phyloP scores from a whole-genome alignment of 2,329 filamentous ascomycete genomes.

The Aspergillus niger region DNA sequence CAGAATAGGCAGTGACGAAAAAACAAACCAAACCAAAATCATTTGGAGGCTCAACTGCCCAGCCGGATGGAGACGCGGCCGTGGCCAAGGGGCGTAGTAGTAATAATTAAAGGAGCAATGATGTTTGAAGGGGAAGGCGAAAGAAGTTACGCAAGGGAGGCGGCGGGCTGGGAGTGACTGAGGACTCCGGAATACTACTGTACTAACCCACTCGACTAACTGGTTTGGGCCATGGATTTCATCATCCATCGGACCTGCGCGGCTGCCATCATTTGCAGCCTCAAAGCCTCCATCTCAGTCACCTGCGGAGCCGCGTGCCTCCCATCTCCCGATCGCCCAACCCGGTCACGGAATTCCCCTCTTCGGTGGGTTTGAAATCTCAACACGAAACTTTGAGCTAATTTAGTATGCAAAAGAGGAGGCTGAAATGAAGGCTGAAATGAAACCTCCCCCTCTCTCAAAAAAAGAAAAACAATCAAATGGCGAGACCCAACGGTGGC shows the following conservation, averaged over 20 bases:
- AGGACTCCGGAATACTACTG: too few relatives aligned
- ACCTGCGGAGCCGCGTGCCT: conserved; percentile 1
- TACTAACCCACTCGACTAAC: too few relatives aligned
- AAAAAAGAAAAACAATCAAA: neutral
- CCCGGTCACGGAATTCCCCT: neutral
- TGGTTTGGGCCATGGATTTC: too few relatives aligned
- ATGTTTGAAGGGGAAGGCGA: neutral
- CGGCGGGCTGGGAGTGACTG: too few relatives aligned
- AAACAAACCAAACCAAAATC: neutral
- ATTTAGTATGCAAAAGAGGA: neutral
- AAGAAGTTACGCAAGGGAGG: neutral
- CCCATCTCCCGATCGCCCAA: neutral
- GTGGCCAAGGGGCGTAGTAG: neutral
- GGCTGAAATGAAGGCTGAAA: neutral
- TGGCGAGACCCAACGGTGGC: neutral
- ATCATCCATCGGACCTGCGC: neutral
- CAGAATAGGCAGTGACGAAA: neutral
- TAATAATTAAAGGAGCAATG: too few relatives aligned
- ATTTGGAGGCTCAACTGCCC: neutral
- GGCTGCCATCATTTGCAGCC: neutral
- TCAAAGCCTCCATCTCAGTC: neutral
- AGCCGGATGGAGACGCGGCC: neutral
- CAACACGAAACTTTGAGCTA: conserved; percentile 4
- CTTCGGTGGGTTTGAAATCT: neutral
- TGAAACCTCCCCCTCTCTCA: too few relatives aligned